These are phyloP conservation scores for Camelina laxa DNA, from an alignment of 345 rosid genomes.

Conservation along the genomic window DNA sequence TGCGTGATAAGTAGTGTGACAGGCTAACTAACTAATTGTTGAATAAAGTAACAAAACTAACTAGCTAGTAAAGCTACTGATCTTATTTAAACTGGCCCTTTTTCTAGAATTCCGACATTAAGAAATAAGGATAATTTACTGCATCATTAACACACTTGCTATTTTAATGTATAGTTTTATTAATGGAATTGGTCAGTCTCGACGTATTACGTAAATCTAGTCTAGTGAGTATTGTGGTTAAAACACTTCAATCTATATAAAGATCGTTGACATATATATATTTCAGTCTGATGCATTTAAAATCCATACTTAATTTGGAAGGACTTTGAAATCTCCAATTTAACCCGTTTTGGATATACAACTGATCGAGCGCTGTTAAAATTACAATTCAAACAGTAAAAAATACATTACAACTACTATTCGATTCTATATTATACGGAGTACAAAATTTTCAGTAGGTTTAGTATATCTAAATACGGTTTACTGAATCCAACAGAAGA, in stretches of 20 bases:
- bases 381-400: background rate
- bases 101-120: background rate
- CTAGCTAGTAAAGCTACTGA: background rate
- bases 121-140: constrained; percentile 13
- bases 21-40: constrained; percentile 13
- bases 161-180: background rate
- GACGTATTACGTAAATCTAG: background rate
- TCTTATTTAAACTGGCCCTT: background rate
- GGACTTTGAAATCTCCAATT: background rate
- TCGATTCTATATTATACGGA: background rate
- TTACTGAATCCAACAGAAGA: background rate
- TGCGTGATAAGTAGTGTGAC: constrained; percentile 28
- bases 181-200: constrained; percentile 16
- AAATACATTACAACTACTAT: background rate
- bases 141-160: constrained; percentile 16
- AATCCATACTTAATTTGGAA: constrained; percentile 14
- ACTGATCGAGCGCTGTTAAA: background rate
- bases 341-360: background rate
- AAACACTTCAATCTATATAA: background rate
- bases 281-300: background rate
- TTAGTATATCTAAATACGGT: background rate
- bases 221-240: background rate
- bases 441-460: background rate
- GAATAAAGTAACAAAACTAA: constrained; percentile 6
- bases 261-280: constrained; percentile 20